Percentiles rank a stretch among this genome's conserved stretches.
phyloP scores from a whole-genome alignment of 495 filamentous ascomycete genomes.

The Bryoglossum gracile region DNA sequence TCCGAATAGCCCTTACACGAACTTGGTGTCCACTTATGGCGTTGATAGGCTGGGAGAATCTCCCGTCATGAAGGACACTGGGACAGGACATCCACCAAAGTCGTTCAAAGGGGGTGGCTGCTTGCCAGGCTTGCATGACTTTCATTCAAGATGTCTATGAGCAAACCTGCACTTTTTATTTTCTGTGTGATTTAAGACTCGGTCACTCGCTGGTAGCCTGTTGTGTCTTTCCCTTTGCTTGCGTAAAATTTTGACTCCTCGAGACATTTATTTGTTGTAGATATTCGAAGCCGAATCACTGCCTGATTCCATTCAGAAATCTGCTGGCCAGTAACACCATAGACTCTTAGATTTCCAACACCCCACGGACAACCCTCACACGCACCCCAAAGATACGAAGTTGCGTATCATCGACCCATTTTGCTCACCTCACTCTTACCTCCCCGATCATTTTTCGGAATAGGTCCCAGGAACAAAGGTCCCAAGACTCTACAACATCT shows the following conservation, averaged over 20 bases:
- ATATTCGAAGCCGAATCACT: not conserved
- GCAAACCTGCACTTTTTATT: no score
- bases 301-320: not conserved
- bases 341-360: not conserved
- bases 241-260: no score
- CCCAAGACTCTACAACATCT: not conserved
- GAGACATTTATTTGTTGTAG: no score
- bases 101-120: slow-evolving; percentile 1
- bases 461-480: not conserved
- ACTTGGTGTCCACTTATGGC: not conserved
- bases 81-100: not conserved
- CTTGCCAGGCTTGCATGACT: not conserved
- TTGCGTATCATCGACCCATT: not conserved
- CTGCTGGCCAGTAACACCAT: not conserved
- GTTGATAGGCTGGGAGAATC: slow-evolving; percentile 3
- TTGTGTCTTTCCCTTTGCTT: no score
- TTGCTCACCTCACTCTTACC: not conserved
- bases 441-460: not conserved
- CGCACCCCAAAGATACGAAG: not conserved
- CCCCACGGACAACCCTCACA: no score
- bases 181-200: not conserved
- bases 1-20: not conserved
- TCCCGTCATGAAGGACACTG: not conserved
- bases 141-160: no score
- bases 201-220: no score